A percentile compares a stretch with the other conserved stretches of the same genome.
Conservation (phyloP, 345 rosid species). For the Lepidium didymum region DNA sequence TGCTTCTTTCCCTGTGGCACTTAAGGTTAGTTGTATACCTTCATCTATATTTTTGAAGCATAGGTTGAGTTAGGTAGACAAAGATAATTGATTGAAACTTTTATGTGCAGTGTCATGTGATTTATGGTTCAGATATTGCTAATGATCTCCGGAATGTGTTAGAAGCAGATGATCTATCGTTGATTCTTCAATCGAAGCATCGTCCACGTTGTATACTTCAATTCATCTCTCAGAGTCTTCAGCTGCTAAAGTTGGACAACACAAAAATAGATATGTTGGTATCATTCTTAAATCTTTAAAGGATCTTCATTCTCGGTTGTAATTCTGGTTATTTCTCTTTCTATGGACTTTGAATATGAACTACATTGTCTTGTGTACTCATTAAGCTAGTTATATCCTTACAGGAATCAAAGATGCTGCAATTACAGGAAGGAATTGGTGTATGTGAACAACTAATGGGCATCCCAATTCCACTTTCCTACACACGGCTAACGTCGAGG, state of each 20-base stretch:
- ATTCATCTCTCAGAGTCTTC: conserved; percentile 69
- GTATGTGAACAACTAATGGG: conserved; percentile 85
- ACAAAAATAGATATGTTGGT: conserved; percentile 59
- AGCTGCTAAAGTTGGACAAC: conserved; percentile 50
- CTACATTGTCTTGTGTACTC: neutral
- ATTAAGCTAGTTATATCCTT: neutral
- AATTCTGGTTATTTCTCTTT: neutral
- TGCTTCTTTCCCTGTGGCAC: conserved; percentile 79
- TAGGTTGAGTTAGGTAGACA: neutral
- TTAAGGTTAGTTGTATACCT: conserved; percentile 46
- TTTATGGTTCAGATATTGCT: conserved; percentile 59
- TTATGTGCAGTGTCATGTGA: conserved; percentile 75
- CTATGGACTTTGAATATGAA: neutral
- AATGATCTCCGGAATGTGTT: conserved; percentile 53
- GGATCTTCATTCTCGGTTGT: neutral
- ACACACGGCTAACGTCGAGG: conserved; percentile 90
- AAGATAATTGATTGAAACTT: conserved; percentile 1
- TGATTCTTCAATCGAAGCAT: conserved; percentile 66
- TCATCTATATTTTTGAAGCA: neutral
- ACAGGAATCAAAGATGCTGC: conserved; percentile 70
- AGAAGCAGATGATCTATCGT: conserved; percentile 66
- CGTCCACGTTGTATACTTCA: conserved; percentile 74
- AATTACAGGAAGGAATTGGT: conserved; percentile 81
- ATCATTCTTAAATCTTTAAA: conserved; percentile 20
- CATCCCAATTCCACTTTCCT: conserved; percentile 84